phyloP scores from a whole-genome alignment of 306 rosid species.

The Psophocarpus tetragonolobus region DNA sequence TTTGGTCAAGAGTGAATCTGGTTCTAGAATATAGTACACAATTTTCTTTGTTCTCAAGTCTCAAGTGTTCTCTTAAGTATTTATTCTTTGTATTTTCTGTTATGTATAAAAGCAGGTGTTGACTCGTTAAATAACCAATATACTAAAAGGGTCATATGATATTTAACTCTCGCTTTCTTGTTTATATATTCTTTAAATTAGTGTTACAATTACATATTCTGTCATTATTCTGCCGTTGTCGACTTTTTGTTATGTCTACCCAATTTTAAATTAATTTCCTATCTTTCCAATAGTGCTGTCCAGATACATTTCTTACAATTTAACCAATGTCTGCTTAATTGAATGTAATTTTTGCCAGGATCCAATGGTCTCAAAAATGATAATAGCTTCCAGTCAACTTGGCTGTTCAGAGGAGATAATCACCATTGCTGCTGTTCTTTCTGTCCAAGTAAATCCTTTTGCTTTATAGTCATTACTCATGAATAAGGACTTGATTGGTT shows the following conservation, averaged over 20 bases:
- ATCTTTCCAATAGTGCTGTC: constrained; percentile 14
- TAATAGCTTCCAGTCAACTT: constrained; percentile 74
- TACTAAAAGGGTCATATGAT: no score
- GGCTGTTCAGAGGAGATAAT: constrained; percentile 95
- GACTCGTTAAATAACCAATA: no score
- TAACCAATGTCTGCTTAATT: constrained; percentile 1
- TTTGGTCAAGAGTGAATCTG: constrained; percentile 16
- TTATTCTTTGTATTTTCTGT: no score
- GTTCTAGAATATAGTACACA: background rate
- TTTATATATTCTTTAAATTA: constrained; percentile 1
- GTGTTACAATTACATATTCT: background rate
- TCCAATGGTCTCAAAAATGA: constrained; percentile 95
- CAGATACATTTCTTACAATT: constrained; percentile 14
- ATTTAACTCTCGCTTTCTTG: no score
- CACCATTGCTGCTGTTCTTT: constrained; percentile 86
- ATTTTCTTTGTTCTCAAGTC: constrained; percentile 8
- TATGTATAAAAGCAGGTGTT: no score
- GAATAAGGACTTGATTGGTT: no score
- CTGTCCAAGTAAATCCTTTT: constrained; percentile 92
- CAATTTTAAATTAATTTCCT: background rate
- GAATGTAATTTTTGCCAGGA: constrained; percentile 52
- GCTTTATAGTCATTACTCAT: no score
- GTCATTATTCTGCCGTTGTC: background rate
- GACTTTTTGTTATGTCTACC: background rate
- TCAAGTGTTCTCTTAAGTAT: no score